Evolutionary conservation across 2,329 filamentous ascomycete genomes (phyloP).

Genomic region (Cytospora schulzeri): DNA sequence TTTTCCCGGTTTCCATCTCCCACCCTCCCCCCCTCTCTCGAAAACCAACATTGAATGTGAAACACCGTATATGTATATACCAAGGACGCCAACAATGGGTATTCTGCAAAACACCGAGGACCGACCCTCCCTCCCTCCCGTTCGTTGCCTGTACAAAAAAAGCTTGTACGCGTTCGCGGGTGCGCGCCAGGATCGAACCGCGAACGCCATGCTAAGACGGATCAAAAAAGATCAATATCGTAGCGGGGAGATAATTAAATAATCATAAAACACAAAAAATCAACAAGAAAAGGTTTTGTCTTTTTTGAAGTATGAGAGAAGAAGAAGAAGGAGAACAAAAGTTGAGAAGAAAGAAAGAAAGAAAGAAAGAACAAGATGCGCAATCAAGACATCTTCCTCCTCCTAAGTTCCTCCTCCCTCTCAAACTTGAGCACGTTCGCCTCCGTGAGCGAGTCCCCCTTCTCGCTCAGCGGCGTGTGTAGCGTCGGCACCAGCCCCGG

Average conservation of each 20-base stretch:
- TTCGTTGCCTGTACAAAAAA: background rate
- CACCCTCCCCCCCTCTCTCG: too few relatives aligned
- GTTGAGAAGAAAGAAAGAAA: background rate
- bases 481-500: slow-evolving; percentile 19
- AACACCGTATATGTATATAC: too few relatives aligned
- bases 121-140: too few relatives aligned
- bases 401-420: slow-evolving; percentile 23
- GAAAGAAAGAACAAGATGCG: background rate
- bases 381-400: slow-evolving; percentile 7
- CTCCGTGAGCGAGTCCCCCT: slow-evolving; percentile 32
- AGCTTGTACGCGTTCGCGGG: background rate
- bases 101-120: background rate
- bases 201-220: slow-evolving; percentile 26
- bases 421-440: slow-evolving; percentile 34
- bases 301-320: background rate
- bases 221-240: background rate
- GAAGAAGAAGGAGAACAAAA: background rate
- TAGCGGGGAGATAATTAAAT: too few relatives aligned
- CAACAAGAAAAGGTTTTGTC: too few relatives aligned
- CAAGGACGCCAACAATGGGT: slow-evolving; percentile 1
- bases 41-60: background rate
- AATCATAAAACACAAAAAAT: too few relatives aligned
- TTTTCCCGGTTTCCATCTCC: background rate
- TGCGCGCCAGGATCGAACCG: background rate
- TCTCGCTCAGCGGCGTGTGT: slow-evolving; percentile 26